These are phyloP conservation scores for Hanseniaspora meyeri DNA, from an alignment of 805 yeast genomes.

Conservation along the genomic window DNA sequence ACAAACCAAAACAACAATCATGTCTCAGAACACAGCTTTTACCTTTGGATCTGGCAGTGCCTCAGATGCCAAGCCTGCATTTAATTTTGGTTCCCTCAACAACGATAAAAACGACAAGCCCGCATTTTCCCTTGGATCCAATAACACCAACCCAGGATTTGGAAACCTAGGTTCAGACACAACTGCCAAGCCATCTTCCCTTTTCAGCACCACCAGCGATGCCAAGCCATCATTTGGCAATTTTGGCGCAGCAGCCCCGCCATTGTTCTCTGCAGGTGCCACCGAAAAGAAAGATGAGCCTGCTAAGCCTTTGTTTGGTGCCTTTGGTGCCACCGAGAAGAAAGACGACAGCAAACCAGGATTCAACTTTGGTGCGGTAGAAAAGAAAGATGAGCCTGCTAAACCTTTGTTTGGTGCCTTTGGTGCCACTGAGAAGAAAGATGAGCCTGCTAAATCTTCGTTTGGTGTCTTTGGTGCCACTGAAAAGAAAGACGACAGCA, in stretches of 20 bases:
- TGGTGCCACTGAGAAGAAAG: conserved; percentile 4
- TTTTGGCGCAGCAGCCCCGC: not conserved
- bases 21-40: conserved; percentile 11
- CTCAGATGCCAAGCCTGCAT: not conserved
- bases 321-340: not conserved
- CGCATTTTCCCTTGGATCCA: conserved; percentile 17
- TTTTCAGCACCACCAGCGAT: conserved; percentile 10
- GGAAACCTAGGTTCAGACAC: conserved; percentile 9
- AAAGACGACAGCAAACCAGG: not conserved
- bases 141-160: conserved; percentile 3
- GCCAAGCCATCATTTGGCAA: not conserved
- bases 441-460: not conserved
- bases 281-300: conserved; percentile 10
- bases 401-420: conserved; percentile 5
- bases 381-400: conserved; percentile 4
- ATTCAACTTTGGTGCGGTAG: not conserved
- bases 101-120: conserved; percentile 17
- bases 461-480: not conserved
- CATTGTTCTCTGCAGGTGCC: not conserved
- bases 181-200: conserved; percentile 16
- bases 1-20: not conserved
- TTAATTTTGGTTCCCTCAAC: not conserved
- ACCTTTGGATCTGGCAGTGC: conserved; percentile 8
- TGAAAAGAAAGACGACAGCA: conserved; percentile 10
- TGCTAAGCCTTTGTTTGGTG: conserved; percentile 14